Conservation (phyloP, 768 basidiomycete species). For the Suillus spraguei region DNA sequence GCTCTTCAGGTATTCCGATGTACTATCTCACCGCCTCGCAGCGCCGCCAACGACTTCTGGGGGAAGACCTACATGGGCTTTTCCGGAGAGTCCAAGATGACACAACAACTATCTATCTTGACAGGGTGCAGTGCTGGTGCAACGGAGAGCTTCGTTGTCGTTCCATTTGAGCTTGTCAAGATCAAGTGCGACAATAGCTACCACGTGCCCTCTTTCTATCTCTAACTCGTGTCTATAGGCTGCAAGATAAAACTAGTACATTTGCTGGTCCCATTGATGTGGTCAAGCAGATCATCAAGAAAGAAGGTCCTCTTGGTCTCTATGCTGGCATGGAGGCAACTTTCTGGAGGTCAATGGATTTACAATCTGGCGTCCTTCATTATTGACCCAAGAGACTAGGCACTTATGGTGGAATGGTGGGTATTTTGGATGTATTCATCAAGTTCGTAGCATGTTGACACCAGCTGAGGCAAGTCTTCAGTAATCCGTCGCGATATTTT, state of each 20-base stretch:
- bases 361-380: neutral
- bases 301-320: constrained; percentile 81
- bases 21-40: constrained; percentile 28
- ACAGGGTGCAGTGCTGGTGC: constrained; percentile 96
- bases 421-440: constrained; percentile 92
- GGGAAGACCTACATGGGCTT: constrained; percentile 71
- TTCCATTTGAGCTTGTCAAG: constrained; percentile 95
- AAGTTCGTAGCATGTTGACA: constrained; percentile 77
- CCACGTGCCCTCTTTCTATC: constrained; percentile 13
- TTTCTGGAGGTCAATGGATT: constrained; percentile 83
- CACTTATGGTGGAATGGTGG: constrained; percentile 95
- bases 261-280: constrained; percentile 94
- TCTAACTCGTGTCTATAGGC: constrained; percentile 38
- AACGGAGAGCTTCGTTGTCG: constrained; percentile 93
- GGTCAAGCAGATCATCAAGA: constrained; percentile 73
- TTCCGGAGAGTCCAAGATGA: constrained; percentile 82
- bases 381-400: constrained; percentile 37
- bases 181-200: constrained; percentile 57
- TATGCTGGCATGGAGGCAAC: constrained; percentile 97
- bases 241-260: constrained; percentile 92
- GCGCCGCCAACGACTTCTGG: constrained; percentile 95
- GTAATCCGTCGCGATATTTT: neutral
- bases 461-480: constrained; percentile 69
- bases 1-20: neutral
- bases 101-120: constrained; percentile 79